phyloP scores from a whole-genome alignment of 495 filamentous ascomycete species.

The Aspergillus hancockii region DNA sequence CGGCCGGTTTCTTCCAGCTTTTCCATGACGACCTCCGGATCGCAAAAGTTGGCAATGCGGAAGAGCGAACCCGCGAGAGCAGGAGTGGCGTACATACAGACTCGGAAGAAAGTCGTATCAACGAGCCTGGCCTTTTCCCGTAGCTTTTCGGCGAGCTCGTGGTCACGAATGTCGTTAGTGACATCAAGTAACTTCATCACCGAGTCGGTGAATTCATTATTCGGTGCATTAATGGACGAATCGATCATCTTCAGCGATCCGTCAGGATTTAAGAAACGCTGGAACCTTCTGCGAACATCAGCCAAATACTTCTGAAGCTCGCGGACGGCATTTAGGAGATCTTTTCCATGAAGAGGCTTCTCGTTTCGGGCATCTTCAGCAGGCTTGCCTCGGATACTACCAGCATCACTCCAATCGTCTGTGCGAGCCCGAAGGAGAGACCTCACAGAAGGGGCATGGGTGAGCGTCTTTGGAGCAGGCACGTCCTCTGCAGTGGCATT shows the following conservation, averaged over 20 bases:
- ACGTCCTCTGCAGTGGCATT: conserved; percentile 25
- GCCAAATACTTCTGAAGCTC: conserved; percentile 85
- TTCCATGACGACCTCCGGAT: conserved; percentile 93
- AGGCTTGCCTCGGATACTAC: conserved; percentile 44
- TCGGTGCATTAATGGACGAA: conserved; percentile 51
- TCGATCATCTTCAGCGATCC: conserved; percentile 66
- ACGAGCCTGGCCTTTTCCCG: conserved; percentile 76
- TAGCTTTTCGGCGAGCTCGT: conserved; percentile 68
- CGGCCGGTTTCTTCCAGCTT: conserved; percentile 83
- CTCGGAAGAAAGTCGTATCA: conserved; percentile 90
- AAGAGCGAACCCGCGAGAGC: conserved; percentile 86
- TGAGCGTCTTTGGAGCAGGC: conserved; percentile 19
- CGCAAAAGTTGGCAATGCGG: conserved; percentile 95
- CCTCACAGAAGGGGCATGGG: conserved; percentile 57
- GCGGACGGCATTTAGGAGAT: conserved; percentile 74
- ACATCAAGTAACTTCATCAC: conserved; percentile 49
- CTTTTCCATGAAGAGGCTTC: conserved; percentile 66
- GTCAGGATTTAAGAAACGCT: conserved; percentile 75
- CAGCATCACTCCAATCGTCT: conserved; percentile 47
- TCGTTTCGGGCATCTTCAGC: conserved; percentile 20
- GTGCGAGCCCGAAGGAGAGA: conserved; percentile 50
- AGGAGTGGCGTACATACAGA: conserved; percentile 87
- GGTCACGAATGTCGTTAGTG: conserved; percentile 45
- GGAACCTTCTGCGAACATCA: conserved; percentile 76
- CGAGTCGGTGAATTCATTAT: conserved; percentile 48